Evolutionary conservation across 2,329 filamentous ascomycete species (phyloP), one percentile per base, ranked within the genome.

Genomic region (Rugonectria rugulosa): DNA sequence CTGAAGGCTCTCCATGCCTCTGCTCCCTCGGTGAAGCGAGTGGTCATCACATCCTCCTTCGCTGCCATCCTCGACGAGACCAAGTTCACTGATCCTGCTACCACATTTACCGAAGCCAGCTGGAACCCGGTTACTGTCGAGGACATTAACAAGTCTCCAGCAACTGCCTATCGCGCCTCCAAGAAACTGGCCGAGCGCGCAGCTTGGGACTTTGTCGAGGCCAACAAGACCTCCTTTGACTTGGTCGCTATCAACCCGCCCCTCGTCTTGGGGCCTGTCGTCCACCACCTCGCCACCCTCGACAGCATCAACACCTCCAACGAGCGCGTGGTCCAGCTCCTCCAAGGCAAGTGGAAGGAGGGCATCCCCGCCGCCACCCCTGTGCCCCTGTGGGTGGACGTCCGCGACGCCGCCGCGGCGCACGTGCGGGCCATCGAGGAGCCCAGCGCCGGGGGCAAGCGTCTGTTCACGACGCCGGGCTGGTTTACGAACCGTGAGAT

Each of bases 1-100:
- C 86, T 91, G 29, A 82, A 88, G 61, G 87, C 90, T 15, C 80
- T 94, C 59, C 86, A 88, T 66, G 77, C 78, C 57, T 61, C 83
- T 70, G 68, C 81, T 1, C 82, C 81, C 0, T 61, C 61, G 6
- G 89, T 96, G 47, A 91, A 88, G 75, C 83, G 88, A 56, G 88
- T 96, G 12, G 87, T 89, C 52, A 71, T 87, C 41, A 85, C 82
- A 14, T 81, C 79, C 31, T 84, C 81, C 27, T 84, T 85, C 68
- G 82, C 82, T 17, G 75, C 81, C 57, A 78, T 85, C 62, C 40
- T 84, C 14, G 68, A 78, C 57, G 72, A 74, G 32, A 60, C 66
- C 14, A 68, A 70, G 40, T 54, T 78, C 9, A 44, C 47, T 3
- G 74, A 82, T 67, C 70, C 77, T 0, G 57, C 44, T 24, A 75